Evolutionary conservation across 2,329 filamentous ascomycete genomes (phyloP).

Genomic region (Nannizziopsis barbatae): DNA sequence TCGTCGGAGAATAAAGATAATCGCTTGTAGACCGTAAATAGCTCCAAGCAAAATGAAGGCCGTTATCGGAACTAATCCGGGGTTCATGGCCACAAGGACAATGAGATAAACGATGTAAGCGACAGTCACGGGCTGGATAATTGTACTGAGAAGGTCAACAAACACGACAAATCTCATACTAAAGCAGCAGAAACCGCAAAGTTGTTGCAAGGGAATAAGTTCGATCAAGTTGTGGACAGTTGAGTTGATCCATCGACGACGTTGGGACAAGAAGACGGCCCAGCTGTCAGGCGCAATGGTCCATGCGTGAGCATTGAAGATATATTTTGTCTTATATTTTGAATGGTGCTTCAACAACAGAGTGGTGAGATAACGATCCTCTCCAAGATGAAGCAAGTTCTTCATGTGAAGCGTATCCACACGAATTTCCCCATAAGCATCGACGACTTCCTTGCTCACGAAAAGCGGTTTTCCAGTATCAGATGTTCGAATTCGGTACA

Average conservation of each 20-base stretch:
- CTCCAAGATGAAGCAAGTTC: slow-evolving; percentile 89
- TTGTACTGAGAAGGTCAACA: slow-evolving; percentile 78
- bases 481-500: slow-evolving; percentile 93
- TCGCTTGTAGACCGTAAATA: slow-evolving; percentile 93
- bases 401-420: slow-evolving; percentile 99
- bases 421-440: slow-evolving; percentile 80
- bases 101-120: slow-evolving; percentile 86
- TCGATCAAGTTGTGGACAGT: slow-evolving; percentile 97
- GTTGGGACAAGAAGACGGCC: slow-evolving; percentile 90
- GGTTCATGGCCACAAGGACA: slow-evolving; percentile 53
- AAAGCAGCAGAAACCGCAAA: slow-evolving; percentile 99
- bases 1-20: slow-evolving; percentile 90
- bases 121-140: slow-evolving; percentile 83
- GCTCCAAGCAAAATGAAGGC: slow-evolving; percentile 83
- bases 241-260: slow-evolving; percentile 99
- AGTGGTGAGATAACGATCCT: slow-evolving; percentile 95
- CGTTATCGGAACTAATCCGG: slow-evolving; percentile 62
- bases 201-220: slow-evolving; percentile 80
- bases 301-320: slow-evolving; percentile 84
- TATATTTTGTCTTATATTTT: slow-evolving; percentile 98
- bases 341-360: slow-evolving; percentile 83
- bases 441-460: slow-evolving; percentile 82
- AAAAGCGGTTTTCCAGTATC: slow-evolving; percentile 94
- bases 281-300: slow-evolving; percentile 93
- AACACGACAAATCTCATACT: slow-evolving; percentile 98